phyloP scores from a whole-genome alignment of 345 rosid genomes.

The Acer yangbiense region DNA sequence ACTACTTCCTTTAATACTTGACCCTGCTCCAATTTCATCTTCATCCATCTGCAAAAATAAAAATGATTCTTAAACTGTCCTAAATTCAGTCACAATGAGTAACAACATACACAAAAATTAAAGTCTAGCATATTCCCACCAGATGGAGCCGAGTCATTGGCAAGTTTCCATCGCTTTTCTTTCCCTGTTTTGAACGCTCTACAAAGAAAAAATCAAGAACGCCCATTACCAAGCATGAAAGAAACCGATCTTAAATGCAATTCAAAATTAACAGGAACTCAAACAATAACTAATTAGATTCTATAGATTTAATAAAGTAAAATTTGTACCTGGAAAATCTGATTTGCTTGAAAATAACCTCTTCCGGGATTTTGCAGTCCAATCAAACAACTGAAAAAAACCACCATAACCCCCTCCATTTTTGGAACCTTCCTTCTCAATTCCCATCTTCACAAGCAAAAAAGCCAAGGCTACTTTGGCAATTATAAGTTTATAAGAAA shows the following conservation, averaged over 20 bases:
- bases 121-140: slow-evolving; percentile 33
- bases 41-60: slow-evolving; percentile 57
- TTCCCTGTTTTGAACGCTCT: slow-evolving; percentile 67
- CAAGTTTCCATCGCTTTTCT: slow-evolving; percentile 61
- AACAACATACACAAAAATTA: neutral
- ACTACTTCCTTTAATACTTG: slow-evolving; percentile 53
- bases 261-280: neutral
- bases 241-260: slow-evolving; percentile 8
- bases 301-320: neutral
- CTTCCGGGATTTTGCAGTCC: slow-evolving; percentile 95
- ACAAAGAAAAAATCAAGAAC: slow-evolving; percentile 12
- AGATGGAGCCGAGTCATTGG: slow-evolving; percentile 56
- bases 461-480: slow-evolving; percentile 10
- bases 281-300: neutral
- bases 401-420: slow-evolving; percentile 78
- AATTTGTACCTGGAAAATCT: slow-evolving; percentile 55
- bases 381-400: slow-evolving; percentile 87
- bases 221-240: slow-evolving; percentile 10
- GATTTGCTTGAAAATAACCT: slow-evolving; percentile 83
- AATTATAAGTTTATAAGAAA: slow-evolving; percentile 8
- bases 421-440: slow-evolving; percentile 64
- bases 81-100: slow-evolving; percentile 7
- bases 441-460: slow-evolving; percentile 47
- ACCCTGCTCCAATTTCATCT: slow-evolving; percentile 56
- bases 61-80: slow-evolving; percentile 7